A percentile compares a stretch with the other conserved stretches of the same genome.
These are phyloP conservation scores for Verticillium zaregamsianum DNA, from an alignment of 2,329 filamentous ascomycete genomes.

Conservation along the genomic window DNA sequence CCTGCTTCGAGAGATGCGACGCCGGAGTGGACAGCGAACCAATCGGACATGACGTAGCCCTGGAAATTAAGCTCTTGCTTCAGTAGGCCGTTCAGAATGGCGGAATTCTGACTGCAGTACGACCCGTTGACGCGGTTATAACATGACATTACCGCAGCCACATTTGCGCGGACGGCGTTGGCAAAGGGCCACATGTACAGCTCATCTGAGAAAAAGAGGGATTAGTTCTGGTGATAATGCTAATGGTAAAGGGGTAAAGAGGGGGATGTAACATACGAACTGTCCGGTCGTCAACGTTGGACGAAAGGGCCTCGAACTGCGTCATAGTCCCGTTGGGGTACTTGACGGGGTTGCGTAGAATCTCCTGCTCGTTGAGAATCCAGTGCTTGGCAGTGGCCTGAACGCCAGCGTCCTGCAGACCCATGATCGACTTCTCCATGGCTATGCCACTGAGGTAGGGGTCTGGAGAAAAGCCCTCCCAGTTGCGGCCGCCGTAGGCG, in stretches of 20 bases:
- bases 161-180: constrained; percentile 22
- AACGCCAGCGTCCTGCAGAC: constrained; percentile 65
- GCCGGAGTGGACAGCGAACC: constrained; percentile 58
- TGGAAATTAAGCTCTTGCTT: constrained; percentile 74
- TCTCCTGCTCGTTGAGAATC: constrained; percentile 25
- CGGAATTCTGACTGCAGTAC: constrained; percentile 63
- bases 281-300: constrained; percentile 57
- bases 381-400: constrained; percentile 57
- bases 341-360: constrained; percentile 43
- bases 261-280: too few species aligned
- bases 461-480: constrained; percentile 60
- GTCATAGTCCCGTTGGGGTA: constrained; percentile 49
- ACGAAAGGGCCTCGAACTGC: too few species aligned
- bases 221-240: too few species aligned
- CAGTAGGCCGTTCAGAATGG: constrained; percentile 62
- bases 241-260: too few species aligned
- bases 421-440: constrained; percentile 61
- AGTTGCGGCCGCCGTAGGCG: constrained; percentile 58
- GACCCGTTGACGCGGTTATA: constrained; percentile 72
- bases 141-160: constrained; percentile 69
- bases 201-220: too few species aligned
- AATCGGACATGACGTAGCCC: constrained; percentile 67
- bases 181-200: constrained; percentile 35
- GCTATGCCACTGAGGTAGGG: constrained; percentile 63
- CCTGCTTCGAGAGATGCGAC: constrained; percentile 57